Conservation (phyloP, 768 basidiomycete genomes). For the Kwoniella pini region DNA sequence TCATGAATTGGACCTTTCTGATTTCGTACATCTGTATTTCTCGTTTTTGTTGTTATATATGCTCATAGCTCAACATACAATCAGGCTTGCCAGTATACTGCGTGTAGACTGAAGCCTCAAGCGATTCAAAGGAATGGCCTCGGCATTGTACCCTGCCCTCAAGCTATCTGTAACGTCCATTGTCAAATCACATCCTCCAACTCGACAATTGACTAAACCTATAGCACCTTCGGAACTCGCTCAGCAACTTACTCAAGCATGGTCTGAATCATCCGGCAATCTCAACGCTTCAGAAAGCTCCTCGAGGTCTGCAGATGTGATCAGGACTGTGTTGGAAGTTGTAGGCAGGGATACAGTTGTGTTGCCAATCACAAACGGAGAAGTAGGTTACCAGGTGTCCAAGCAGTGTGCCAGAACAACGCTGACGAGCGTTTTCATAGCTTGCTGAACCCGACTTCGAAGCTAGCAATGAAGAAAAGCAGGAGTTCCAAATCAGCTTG, state of each 20-base stretch:
- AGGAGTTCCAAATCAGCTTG: constrained; percentile 25
- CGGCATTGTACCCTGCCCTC: constrained; percentile 23
- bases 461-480: not conserved
- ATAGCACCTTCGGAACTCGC: constrained; percentile 21
- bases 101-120: not conserved
- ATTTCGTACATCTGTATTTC: not conserved
- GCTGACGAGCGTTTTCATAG: not conserved
- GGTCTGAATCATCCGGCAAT: constrained; percentile 11
- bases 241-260: constrained; percentile 8
- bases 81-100: not conserved
- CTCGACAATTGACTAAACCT: constrained; percentile 11
- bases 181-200: constrained; percentile 8
- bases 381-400: constrained; percentile 20
- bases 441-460: constrained; percentile 17
- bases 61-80: not conserved
- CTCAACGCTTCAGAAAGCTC: constrained; percentile 6
- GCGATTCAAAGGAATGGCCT: not conserved
- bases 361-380: constrained; percentile 21
- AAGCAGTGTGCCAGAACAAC: not conserved
- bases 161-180: constrained; percentile 5
- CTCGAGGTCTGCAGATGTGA: constrained; percentile 21
- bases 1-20: not conserved
- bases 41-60: not conserved
- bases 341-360: constrained; percentile 41
- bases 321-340: constrained; percentile 38